Evolutionary conservation across 495 filamentous ascomycete genomes (phyloP), one percentile per base, ranked within the genome.

Genomic region (Neohortaea acidophila): DNA sequence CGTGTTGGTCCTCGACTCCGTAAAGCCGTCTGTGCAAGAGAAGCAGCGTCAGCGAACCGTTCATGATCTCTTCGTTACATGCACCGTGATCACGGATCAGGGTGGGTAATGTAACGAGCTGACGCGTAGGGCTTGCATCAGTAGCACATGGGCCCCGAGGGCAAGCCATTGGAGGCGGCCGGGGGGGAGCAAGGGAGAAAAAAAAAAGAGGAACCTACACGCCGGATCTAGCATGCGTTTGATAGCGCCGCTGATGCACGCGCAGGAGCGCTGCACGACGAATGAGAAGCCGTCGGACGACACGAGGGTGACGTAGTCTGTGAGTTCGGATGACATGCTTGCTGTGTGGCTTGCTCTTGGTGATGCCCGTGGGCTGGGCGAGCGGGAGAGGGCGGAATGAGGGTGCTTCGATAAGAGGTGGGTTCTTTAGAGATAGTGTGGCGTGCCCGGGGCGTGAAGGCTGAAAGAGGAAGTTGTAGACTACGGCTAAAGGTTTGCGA

Each of bases 251-350:
- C 82, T 83, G 34, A 81, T 58, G 44, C 70, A 71, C 30, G 84
- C 75, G 0, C 81, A 75, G 32, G 79, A 81, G 31, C 84, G 76
- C 4, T 77, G 75, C 24, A 94, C 61, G 33, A 92, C 70, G 54
- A 86, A 96, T 54, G 93, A 83, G 57, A 79, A 94, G 30, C 77
- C 81, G 55, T 96, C 91, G 41, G 63, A 68, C 0, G 86, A 94
- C 14, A 92, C 66, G 3, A 97, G 69, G 0, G 89, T 93, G 37
- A 96, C 75, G 48, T 80, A 94, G 44, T 80, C 72, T 53, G 51
- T 44, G 3, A 28, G 22, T 21, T 39, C 27, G n/a, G 33, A 32
- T 12, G 28, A n/a, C n/a, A n/a, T n/a, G n/a, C n/a, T n/a, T n/a
- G n/a, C n/a, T n/a, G n/a, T n/a, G n/a, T n/a, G n/a, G n/a, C n/a